Evolutionary conservation across 192 early-diverging fungal species (phyloP), one percentile per base, ranked within the genome.

Genomic region (Linnemannia elongata): DNA sequence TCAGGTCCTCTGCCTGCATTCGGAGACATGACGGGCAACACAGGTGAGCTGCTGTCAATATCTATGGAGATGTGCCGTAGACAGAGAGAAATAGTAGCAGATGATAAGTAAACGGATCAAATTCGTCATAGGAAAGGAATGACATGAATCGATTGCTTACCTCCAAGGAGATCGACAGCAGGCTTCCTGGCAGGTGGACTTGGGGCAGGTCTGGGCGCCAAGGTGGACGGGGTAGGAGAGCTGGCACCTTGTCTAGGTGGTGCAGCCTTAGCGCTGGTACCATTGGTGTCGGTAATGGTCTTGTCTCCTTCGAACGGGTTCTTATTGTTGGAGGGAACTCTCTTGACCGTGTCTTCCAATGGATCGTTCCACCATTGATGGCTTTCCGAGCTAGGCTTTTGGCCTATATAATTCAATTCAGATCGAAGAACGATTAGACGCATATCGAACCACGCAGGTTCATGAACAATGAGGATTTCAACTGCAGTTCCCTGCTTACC

Each of bases 361-460:
- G 85, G 85, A 39, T 90, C 87, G 33, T 91, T 89, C 92, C 92
- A 93, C 92, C 92, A 93, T 57, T 91, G 89, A 33, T 87, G 82
- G 4, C 41, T 57, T 4, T 90, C 90, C 17, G 92, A 90, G 45
- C 92, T 93, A 35, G 92, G 92, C 66, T 87, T 84, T 12, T 90
- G 92, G 7, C 83, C 91, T 91, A 75, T 54, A 63, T 76, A 72
- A 45, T 30, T 4, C 38, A 20, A 73, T 76, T 42, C 72, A 77
- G 27, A 1, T 71, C 18, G 38, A 47, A 24, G 9, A 6, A 24
- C 33, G 36, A 22, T 77, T 70, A 72, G 18, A 15, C 12, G n/a
- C 27, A 33, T 55, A 57, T 24, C 52, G 54, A 33, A 0, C 33
- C 27, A 30, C 8, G 33, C 30, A 49, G 15, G 12, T 66, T 73